phyloP scores from a whole-genome alignment of 345 rosid genomes.

The Euphorbia lathyris region DNA sequence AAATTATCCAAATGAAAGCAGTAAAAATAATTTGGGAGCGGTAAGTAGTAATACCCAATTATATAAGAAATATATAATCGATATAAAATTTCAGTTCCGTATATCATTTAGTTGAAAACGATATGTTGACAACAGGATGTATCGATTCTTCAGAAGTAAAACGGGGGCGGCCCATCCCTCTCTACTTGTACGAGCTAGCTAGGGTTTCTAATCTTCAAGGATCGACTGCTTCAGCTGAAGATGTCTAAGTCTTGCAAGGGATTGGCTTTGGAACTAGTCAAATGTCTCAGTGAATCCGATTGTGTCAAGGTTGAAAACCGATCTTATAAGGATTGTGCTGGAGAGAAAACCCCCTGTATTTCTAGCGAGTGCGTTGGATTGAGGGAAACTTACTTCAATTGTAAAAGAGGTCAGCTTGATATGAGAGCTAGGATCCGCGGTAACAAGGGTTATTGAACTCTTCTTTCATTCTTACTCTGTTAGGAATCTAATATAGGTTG shows the following conservation, averaged over 20 bases:
- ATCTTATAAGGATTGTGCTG: conserved; percentile 76
- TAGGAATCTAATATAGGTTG: not conserved
- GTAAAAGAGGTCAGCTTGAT: conserved; percentile 99
- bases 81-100: no score
- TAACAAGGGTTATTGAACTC: conserved; percentile 76
- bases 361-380: conserved; percentile 91
- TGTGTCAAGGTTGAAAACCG: conserved; percentile 85
- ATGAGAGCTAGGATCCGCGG: conserved; percentile 98
- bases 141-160: not conserved
- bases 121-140: not conserved
- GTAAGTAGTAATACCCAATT: no score
- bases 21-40: no score
- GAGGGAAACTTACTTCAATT: conserved; percentile 92
- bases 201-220: not conserved
- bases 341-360: conserved; percentile 78
- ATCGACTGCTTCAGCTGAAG: not conserved
- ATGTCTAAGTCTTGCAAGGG: conserved; percentile 99
- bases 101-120: no score
- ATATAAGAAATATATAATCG: no score
- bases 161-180: not conserved
- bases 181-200: no score
- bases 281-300: conserved; percentile 85
- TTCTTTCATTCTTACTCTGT: no score
- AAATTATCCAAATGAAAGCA: no score
- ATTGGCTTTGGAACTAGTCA: conserved; percentile 85